These are phyloP conservation scores for Chimonanthus salicifolius DNA, from an alignment of 164 flowering plant species.

Conservation along the genomic window DNA sequence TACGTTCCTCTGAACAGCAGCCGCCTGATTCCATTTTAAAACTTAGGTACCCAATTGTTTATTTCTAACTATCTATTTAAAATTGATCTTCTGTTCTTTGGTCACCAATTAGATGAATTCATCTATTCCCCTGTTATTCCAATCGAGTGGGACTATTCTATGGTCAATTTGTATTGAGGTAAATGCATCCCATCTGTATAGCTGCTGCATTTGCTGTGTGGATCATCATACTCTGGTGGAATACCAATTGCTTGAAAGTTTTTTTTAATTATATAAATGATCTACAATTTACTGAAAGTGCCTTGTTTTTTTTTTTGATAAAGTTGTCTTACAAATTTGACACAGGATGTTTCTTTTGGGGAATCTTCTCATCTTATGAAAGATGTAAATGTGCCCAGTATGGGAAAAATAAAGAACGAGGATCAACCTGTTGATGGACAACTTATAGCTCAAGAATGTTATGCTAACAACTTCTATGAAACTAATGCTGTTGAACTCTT, in stretches of 20 bases:
- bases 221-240: neutral
- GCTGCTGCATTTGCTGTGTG: neutral
- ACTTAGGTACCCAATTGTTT: neutral
- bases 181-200: neutral
- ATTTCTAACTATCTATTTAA: neutral
- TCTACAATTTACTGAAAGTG: neutral
- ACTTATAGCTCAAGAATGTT: neutral
- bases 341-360: constrained; percentile 10
- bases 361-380: constrained; percentile 2
- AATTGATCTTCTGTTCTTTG: neutral
- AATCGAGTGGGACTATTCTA: neutral
- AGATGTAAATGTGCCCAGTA: neutral
- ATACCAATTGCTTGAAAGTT: neutral
- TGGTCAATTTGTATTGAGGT: neutral
- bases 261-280: neutral
- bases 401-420: constrained; percentile 10
- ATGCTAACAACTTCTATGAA: constrained; percentile 4
- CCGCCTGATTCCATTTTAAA: neutral
- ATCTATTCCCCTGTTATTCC: no score
- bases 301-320: neutral
- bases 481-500: constrained; percentile 5
- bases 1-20: neutral
- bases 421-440: constrained; percentile 6
- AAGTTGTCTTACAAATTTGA: neutral
- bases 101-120: no score